Evolutionary conservation across 192 early-diverging fungal species (phyloP).

Genomic region (Rhizophagus clarus): DNA sequence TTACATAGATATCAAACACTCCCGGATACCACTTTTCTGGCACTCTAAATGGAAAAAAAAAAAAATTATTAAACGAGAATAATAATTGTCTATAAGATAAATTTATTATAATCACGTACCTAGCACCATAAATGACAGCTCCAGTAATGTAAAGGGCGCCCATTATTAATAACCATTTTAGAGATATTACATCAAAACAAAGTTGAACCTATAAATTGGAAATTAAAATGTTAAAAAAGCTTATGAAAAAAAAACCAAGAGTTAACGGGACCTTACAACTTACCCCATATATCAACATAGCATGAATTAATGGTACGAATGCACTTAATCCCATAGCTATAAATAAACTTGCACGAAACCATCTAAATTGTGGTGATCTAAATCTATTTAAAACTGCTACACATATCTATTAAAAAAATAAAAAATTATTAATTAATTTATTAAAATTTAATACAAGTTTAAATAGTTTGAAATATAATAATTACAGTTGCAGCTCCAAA

Average conservation of each 20-base stretch:
- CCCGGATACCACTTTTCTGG: slow-evolving; percentile 89
- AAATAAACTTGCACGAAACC: slow-evolving; percentile 78
- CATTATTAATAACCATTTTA: slow-evolving; percentile 70
- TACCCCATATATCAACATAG: slow-evolving; percentile 67
- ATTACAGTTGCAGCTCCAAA: slow-evolving; percentile 67
- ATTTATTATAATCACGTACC: background rate
- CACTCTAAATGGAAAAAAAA: slow-evolving; percentile 42
- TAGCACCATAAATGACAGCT: slow-evolving; percentile 77
- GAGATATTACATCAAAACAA: slow-evolving; percentile 57
- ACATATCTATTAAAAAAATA: slow-evolving; percentile 39
- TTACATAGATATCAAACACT: slow-evolving; percentile 76
- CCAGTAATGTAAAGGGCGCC: slow-evolving; percentile 79
- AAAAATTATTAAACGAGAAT: background rate
- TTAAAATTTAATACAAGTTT: background rate
- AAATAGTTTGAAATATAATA: background rate
- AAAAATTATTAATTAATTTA: background rate
- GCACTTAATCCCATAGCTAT: slow-evolving; percentile 76
- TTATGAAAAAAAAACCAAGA: slow-evolving; percentile 14
- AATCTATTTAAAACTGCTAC: slow-evolving; percentile 67
- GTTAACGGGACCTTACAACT: slow-evolving; percentile 9
- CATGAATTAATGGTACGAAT: slow-evolving; percentile 74
- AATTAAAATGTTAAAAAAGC: background rate
- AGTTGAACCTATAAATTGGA: slow-evolving; percentile 31
- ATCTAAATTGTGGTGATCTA: slow-evolving; percentile 73
- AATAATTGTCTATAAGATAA: background rate